phyloP scores from a whole-genome alignment of 495 filamentous ascomycete genomes.

The Monascus purpureus region DNA sequence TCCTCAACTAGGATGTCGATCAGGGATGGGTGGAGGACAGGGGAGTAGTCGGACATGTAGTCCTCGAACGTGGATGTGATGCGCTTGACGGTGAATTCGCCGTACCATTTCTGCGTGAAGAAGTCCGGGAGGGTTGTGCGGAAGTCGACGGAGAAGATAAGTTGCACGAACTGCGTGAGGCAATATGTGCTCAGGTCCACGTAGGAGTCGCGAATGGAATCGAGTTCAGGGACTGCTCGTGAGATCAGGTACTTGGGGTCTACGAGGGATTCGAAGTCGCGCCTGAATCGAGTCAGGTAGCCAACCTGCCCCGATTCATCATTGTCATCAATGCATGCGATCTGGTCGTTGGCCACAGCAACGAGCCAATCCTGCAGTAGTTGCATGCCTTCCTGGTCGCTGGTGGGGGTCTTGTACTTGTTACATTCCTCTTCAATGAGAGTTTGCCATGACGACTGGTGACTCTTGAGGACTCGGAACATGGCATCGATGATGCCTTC shows the following conservation, averaged over 20 bases:
- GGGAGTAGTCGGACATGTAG: constrained; percentile 74
- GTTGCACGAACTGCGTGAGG: constrained; percentile 63
- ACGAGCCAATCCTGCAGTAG: constrained; percentile 84
- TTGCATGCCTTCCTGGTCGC: constrained; percentile 64
- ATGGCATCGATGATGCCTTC: constrained; percentile 92
- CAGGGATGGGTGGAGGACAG: constrained; percentile 69
- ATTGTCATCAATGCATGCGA: constrained; percentile 87
- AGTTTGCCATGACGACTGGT: constrained; percentile 73
- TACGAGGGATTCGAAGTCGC: constrained; percentile 64
- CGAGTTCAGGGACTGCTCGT: constrained; percentile 55
- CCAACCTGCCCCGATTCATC: constrained; percentile 51
- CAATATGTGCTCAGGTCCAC: constrained; percentile 87
- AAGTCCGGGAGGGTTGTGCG: constrained; percentile 65
- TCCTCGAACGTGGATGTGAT: constrained; percentile 89
- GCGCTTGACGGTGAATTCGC: constrained; percentile 64
- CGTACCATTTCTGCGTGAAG: constrained; percentile 85
- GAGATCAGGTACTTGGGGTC: constrained; percentile 63
- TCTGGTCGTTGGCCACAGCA: constrained; percentile 96
- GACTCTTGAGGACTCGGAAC: constrained; percentile 66
- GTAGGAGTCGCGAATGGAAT: constrained; percentile 71
- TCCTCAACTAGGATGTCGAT: constrained; percentile 84
- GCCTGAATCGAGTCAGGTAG: constrained; percentile 70
- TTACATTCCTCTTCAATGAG: constrained; percentile 77
- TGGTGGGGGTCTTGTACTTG: constrained; percentile 46
- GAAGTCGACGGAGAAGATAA: constrained; percentile 85